A percentile compares a stretch with the other conserved stretches of the same genome.
phyloP scores from a whole-genome alignment of 176 grass and related monocot genomes.

The Themeda triandra region DNA sequence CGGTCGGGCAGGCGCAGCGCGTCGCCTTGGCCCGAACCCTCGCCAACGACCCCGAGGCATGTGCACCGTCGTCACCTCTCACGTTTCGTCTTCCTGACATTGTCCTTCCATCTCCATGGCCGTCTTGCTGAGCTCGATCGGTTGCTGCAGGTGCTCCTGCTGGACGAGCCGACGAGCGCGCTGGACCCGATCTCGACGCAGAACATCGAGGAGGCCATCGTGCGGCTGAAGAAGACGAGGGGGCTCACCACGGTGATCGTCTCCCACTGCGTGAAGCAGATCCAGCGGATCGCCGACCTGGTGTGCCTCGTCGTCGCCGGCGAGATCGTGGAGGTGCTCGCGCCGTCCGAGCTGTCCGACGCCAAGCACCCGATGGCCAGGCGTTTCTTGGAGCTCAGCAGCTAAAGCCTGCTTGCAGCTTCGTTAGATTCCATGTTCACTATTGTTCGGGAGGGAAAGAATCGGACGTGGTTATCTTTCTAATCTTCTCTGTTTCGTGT shows the following conservation, averaged over 20 bases:
- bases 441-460: background rate
- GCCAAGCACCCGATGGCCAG: constrained; percentile 78
- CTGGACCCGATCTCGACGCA: constrained; percentile 95
- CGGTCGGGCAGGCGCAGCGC: constrained; percentile 91
- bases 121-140: background rate
- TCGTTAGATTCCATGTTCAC: background rate
- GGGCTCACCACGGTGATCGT: constrained; percentile 79
- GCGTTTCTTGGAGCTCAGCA: constrained; percentile 88
- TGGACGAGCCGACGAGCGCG: constrained; percentile 91
- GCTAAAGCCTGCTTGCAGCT: background rate
- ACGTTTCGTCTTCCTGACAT: background rate
- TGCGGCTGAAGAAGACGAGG: constrained; percentile 71
- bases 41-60: constrained; percentile 84
- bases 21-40: constrained; percentile 87
- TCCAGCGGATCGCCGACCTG: constrained; percentile 81
- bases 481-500: background rate
- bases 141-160: constrained; percentile 59
- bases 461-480: too few species aligned
- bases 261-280: constrained; percentile 96
- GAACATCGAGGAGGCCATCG: constrained; percentile 91
- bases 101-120: background rate
- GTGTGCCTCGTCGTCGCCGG: constrained; percentile 87
- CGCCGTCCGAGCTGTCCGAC: constrained; percentile 54
- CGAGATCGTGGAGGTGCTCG: constrained; percentile 82
- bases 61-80: background rate